A percentile compares a stretch with the other conserved stretches of the same genome.
Conservation (phyloP, 1,284 basidiomycete species). For the Porodaedalea pini region DNA sequence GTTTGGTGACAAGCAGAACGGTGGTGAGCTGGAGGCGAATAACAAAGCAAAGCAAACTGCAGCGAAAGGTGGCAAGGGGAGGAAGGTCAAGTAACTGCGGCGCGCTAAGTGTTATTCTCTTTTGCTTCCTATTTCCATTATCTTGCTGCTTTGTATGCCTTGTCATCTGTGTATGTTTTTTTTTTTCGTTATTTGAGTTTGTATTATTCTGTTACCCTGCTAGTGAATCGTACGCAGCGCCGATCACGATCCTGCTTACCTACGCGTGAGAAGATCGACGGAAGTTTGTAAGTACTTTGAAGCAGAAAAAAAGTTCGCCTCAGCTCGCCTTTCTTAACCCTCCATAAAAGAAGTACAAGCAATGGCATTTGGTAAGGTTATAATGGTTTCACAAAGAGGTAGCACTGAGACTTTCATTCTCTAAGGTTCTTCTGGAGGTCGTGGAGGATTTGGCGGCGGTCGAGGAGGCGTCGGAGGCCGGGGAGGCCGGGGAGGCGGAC, state of each 20-base stretch:
- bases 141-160: not conserved
- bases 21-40: conserved; percentile 32
- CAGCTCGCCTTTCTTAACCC: not conserved
- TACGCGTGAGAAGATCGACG: conserved; percentile 10
- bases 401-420: not conserved
- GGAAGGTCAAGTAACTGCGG: conserved; percentile 37
- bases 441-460: conserved; percentile 35
- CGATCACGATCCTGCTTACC: not conserved
- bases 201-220: not conserved
- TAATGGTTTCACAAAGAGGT: not conserved
- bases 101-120: not conserved
- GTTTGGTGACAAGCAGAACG: conserved; percentile 38
- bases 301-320: conserved; percentile 5
- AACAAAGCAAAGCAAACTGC: conserved; percentile 13
- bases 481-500: conserved; percentile 29
- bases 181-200: not conserved
- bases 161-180: not conserved
- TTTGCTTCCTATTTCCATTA: not conserved
- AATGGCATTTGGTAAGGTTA: conserved; percentile 37
- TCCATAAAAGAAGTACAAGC: not conserved
- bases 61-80: conserved; percentile 14
- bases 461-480: conserved; percentile 19
- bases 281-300: not conserved
- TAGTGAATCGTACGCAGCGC: not conserved
- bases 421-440: conserved; percentile 45